Conservation (phyloP, 83 land plant genomes). For the Picea abies region DNA sequence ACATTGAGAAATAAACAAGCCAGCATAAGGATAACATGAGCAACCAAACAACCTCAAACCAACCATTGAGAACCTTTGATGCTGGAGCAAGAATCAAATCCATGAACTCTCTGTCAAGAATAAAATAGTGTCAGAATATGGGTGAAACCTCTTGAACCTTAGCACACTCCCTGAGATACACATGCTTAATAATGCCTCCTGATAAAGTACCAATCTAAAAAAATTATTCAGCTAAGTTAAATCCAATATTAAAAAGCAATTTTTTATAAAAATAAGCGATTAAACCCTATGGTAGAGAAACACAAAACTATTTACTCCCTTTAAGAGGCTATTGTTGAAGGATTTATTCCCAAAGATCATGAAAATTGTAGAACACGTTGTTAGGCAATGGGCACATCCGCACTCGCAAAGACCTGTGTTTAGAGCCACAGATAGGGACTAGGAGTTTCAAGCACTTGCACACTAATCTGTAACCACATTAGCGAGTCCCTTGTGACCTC, state of each 20-base stretch:
- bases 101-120: slow-evolving; percentile 75
- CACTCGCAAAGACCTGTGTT: not conserved
- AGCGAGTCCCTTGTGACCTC: not conserved
- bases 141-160: not conserved
- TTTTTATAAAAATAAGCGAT: too few relatives aligned
- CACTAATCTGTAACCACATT: not conserved
- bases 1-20: not conserved
- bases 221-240: not conserved
- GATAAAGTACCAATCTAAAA: not conserved
- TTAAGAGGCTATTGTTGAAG: not conserved
- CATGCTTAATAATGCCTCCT: not conserved
- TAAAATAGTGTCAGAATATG: not conserved
- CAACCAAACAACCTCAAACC: slow-evolving; percentile 85
- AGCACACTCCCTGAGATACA: not conserved
- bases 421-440: not conserved
- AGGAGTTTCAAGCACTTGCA: slow-evolving; percentile 3
- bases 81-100: slow-evolving; percentile 93
- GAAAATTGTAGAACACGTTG: not conserved
- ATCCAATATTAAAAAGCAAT: not conserved
- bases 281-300: not conserved
- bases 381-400: not conserved
- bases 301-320: not conserved
- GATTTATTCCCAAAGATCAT: not conserved
- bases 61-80: slow-evolving; percentile 83
- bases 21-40: not conserved